Percentiles rank a stretch among this genome's conserved stretches.
Conservation (phyloP, 2,329 filamentous ascomycete genomes). For the Phoma sp. region DNA sequence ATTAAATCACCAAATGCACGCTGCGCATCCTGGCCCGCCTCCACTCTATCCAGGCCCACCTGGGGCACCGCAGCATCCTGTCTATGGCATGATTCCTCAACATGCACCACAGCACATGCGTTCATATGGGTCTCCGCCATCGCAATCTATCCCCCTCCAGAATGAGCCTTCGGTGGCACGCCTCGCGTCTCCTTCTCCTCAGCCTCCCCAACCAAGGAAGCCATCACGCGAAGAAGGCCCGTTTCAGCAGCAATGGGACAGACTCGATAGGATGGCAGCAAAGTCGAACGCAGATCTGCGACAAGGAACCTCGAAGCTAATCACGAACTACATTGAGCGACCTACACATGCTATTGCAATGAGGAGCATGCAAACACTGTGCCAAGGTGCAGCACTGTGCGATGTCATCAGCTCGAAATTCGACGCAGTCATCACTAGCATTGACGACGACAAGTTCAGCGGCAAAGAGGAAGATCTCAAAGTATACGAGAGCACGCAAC, state of each 20-base stretch:
- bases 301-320: slow-evolving; percentile 36
- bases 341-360: slow-evolving; percentile 38
- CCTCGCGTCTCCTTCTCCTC: slow-evolving; percentile 29
- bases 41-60: slow-evolving; percentile 23
- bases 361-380: slow-evolving; percentile 48
- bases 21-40: slow-evolving; percentile 12
- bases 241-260: slow-evolving; percentile 38
- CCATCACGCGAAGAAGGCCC: slow-evolving; percentile 26
- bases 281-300: slow-evolving; percentile 39
- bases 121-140: slow-evolving; percentile 23
- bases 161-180: slow-evolving; percentile 30
- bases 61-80: slow-evolving; percentile 24
- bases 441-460: slow-evolving; percentile 68
- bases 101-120: slow-evolving; percentile 21
- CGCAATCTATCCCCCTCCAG: slow-evolving; percentile 24
- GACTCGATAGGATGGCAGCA: slow-evolving; percentile 37
- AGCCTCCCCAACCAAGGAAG: slow-evolving; percentile 7
- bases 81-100: slow-evolving; percentile 32
- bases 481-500: slow-evolving; percentile 26
- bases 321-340: slow-evolving; percentile 38
- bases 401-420: slow-evolving; percentile 69
- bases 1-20: slow-evolving; percentile 15
- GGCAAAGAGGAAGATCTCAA: slow-evolving; percentile 61
- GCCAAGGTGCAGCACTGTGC: slow-evolving; percentile 54
- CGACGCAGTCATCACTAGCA: slow-evolving; percentile 72